These are phyloP conservation scores for Cryptosporidium andersoni DNA, from an alignment of 169 alveolate species.

Conservation along the genomic window DNA sequence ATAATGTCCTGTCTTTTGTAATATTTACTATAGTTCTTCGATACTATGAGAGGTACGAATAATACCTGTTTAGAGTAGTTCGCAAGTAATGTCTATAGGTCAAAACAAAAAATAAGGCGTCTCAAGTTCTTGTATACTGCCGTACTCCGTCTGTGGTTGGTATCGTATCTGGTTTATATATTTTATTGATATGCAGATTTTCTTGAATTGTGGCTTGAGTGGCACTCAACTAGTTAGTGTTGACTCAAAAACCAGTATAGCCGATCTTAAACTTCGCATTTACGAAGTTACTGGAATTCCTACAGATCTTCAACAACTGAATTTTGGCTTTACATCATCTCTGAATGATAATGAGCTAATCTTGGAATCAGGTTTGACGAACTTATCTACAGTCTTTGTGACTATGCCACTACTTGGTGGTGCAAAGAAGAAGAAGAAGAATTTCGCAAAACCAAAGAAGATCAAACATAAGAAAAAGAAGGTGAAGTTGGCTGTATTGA, in stretches of 20 bases:
- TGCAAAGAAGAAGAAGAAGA: constrained; percentile 92
- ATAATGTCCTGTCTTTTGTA: too few species aligned
- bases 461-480: constrained; percentile 97
- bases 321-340: constrained; percentile 9
- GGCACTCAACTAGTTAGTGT: constrained; percentile 45
- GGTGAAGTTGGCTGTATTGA: constrained; percentile 95
- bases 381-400: constrained; percentile 31
- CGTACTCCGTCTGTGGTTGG: too few species aligned
- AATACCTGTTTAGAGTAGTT: too few species aligned
- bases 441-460: constrained; percentile 92
- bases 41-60: too few species aligned
- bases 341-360: constrained; percentile 12
- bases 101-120: too few species aligned
- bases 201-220: constrained; percentile 40
- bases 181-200: constrained; percentile 36
- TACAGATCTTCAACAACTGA: constrained; percentile 5
- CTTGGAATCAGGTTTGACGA: constrained; percentile 45
- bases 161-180: too few species aligned
- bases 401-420: constrained; percentile 81
- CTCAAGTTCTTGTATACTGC: too few species aligned
- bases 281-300: constrained; percentile 41
- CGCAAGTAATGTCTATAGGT: too few species aligned
- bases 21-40: too few species aligned
- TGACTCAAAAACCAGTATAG: constrained; percentile 35
- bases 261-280: constrained; percentile 28